Percentiles rank a stretch among this genome's conserved stretches.
phyloP scores from a whole-genome alignment of 805 yeast species.

The Ogataea kodamae region DNA sequence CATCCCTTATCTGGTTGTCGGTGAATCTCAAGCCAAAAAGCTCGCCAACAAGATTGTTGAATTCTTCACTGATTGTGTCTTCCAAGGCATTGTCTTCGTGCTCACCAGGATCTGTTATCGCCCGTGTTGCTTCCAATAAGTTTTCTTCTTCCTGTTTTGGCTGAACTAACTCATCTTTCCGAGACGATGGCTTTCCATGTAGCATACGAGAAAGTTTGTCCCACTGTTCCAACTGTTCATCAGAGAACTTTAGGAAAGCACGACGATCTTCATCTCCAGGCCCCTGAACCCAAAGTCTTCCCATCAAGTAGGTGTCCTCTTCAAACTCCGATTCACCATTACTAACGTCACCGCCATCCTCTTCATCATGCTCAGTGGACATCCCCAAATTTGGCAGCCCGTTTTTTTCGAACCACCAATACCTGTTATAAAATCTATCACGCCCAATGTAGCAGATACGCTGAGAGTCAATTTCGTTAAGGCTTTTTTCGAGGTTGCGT shows the following conservation, averaged over 20 bases:
- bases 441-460: constrained; percentile 73
- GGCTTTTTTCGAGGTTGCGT: constrained; percentile 52
- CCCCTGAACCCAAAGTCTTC: constrained; percentile 65
- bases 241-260: constrained; percentile 23
- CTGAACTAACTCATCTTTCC: no score
- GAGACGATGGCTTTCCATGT: constrained; percentile 1
- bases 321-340: constrained; percentile 46
- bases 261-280: constrained; percentile 53
- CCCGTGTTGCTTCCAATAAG: constrained; percentile 2
- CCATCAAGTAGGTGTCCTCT: constrained; percentile 49
- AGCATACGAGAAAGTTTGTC: constrained; percentile 6
- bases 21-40: constrained; percentile 33
- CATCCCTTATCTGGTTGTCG: constrained; percentile 22
- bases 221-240: constrained; percentile 41
- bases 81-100: background rate
- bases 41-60: constrained; percentile 29
- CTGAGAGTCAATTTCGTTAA: constrained; percentile 73
- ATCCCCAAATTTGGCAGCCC: constrained; percentile 58
- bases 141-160: constrained; percentile 4
- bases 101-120: constrained; percentile 1
- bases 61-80: constrained; percentile 4
- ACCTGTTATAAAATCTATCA: constrained; percentile 79
- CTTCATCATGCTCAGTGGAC: constrained; percentile 26
- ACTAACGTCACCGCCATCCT: constrained; percentile 32
- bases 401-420: constrained; percentile 92